Percentiles rank a stretch among this genome's conserved stretches.
These are phyloP conservation scores for Calonectria henricotiae DNA, from an alignment of 2,329 filamentous ascomycete genomes.

Conservation along the genomic window DNA sequence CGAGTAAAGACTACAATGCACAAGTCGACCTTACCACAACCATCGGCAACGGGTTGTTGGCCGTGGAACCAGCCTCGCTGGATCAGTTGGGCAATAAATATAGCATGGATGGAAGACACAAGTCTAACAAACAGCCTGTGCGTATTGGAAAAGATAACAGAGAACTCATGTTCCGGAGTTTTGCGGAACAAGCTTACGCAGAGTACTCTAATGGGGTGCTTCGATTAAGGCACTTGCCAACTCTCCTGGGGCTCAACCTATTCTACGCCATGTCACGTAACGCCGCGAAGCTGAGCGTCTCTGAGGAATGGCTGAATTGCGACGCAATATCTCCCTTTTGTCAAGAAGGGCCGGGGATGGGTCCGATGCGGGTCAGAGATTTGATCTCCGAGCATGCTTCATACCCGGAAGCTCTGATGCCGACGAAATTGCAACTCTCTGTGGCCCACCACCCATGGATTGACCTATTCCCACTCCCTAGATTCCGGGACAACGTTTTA, in stretches of 20 bases:
- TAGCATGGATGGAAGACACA: background rate
- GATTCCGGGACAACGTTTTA: conserved; percentile 34
- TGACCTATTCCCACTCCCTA: conserved; percentile 34
- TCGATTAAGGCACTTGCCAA: conserved; percentile 10
- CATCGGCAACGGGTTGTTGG: background rate
- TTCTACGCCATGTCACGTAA: conserved; percentile 14
- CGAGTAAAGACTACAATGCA: too few species aligned
- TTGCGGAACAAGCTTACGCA: conserved; percentile 30
- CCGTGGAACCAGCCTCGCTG: background rate
- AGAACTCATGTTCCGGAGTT: background rate
- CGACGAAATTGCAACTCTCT: conserved; percentile 23
- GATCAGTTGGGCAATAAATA: background rate
- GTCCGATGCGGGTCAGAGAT: background rate
- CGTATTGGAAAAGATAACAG: background rate
- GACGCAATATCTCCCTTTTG: conserved; percentile 30
- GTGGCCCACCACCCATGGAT: conserved; percentile 36
- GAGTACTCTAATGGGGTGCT: conserved; percentile 26
- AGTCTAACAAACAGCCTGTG: background rate
- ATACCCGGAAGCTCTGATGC: conserved; percentile 18
- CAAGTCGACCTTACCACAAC: too few species aligned
- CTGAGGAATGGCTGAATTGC: conserved; percentile 28
- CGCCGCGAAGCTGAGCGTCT: conserved; percentile 20
- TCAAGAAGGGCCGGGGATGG: conserved; percentile 20
- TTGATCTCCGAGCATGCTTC: background rate
- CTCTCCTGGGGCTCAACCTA: conserved; percentile 32